phyloP scores from a whole-genome alignment of 2,329 filamentous ascomycete genomes.

The Zasmidium citrigriseum region DNA sequence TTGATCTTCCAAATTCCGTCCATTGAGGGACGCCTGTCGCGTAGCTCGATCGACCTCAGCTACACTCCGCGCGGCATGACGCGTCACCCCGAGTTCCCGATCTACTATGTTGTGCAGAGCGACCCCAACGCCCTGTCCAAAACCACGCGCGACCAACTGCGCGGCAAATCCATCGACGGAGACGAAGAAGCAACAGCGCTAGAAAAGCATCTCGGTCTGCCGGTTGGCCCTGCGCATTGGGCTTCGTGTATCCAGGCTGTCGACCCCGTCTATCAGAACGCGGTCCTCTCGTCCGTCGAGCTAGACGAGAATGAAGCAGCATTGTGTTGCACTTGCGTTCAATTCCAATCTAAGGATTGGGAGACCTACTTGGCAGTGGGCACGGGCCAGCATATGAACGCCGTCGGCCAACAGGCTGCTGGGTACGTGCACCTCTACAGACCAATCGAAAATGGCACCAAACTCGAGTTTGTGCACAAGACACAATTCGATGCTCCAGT shows the following conservation, averaged over 20 bases:
- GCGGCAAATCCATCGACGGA: constrained; percentile 19
- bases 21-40: constrained; percentile 28
- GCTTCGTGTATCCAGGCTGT: constrained; percentile 93
- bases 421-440: constrained; percentile 93
- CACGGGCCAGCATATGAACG: constrained; percentile 90
- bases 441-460: constrained; percentile 81
- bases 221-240: constrained; percentile 82
- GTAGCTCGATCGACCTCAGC: constrained; percentile 63
- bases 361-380: constrained; percentile 93
- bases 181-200: constrained; percentile 22
- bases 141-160: constrained; percentile 58
- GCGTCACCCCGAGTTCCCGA: constrained; percentile 80
- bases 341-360: constrained; percentile 85
- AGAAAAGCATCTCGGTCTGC: constrained; percentile 80
- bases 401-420: too few relatives aligned
- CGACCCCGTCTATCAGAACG: constrained; percentile 63
- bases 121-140: constrained; percentile 89
- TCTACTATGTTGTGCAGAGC: constrained; percentile 92
- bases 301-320: constrained; percentile 89
- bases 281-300: constrained; percentile 73
- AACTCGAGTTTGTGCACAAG: constrained; percentile 94
- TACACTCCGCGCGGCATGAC: constrained; percentile 89
- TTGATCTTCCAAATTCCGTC: constrained; percentile 69
- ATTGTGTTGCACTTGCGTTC: constrained; percentile 78
- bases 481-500: constrained; percentile 89